A percentile compares a stretch with the other conserved stretches of the same genome.
These are phyloP conservation scores for Alternaria alternata DNA, from an alignment of 2,329 filamentous ascomycete species.

Conservation along the genomic window DNA sequence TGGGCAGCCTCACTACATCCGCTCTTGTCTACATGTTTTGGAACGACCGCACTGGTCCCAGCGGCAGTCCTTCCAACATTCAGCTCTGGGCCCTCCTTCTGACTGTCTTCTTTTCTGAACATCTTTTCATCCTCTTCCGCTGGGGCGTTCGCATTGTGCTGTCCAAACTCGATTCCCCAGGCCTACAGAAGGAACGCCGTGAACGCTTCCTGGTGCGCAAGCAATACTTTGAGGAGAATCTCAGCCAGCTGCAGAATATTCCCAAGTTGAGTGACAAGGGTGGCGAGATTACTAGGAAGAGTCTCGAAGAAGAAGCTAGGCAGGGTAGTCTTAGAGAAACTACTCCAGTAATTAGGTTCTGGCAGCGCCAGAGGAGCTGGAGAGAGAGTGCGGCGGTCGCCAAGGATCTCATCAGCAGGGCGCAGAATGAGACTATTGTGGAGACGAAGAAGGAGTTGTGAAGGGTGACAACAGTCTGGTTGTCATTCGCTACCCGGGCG, in stretches of 20 bases:
- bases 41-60: constrained; percentile 69
- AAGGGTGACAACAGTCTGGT: neutral
- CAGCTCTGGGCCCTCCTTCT: constrained; percentile 82
- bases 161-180: constrained; percentile 82
- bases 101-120: constrained; percentile 84
- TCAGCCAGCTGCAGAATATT: constrained; percentile 63
- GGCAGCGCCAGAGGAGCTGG: constrained; percentile 60
- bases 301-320: constrained; percentile 67
- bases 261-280: constrained; percentile 54
- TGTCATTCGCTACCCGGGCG: neutral
- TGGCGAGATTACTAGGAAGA: constrained; percentile 68
- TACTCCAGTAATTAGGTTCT: constrained; percentile 60
- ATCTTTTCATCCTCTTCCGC: constrained; percentile 83
- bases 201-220: constrained; percentile 84
- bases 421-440: constrained; percentile 34
- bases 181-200: constrained; percentile 82
- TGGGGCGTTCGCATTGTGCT: constrained; percentile 76
- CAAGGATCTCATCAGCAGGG: constrained; percentile 58
- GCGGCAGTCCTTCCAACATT: constrained; percentile 73
- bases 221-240: constrained; percentile 76
- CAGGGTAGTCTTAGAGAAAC: constrained; percentile 51
- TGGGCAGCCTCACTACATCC: constrained; percentile 86
- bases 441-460: constrained; percentile 52
- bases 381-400: constrained; percentile 62
- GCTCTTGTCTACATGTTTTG: constrained; percentile 91